phyloP scores from a whole-genome alignment of 2,329 filamentous ascomycete species.

The Botryotinia narcissicola region DNA sequence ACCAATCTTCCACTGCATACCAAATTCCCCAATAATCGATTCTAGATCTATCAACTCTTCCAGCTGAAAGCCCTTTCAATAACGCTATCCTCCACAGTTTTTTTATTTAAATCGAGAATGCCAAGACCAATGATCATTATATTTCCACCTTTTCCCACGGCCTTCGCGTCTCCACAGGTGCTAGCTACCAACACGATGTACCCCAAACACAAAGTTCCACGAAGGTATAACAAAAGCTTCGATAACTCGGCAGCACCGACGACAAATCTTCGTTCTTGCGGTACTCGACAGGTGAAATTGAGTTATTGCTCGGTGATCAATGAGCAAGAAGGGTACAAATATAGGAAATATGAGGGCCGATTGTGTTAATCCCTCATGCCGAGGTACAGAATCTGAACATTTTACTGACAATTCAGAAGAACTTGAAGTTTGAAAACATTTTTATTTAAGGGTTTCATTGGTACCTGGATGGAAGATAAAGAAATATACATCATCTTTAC shows the following conservation, averaged over 20 bases:
- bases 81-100: background rate
- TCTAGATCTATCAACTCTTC: background rate
- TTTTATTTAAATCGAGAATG: background rate
- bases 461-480: background rate
- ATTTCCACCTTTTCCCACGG: background rate
- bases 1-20: background rate
- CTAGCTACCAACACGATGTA: background rate
- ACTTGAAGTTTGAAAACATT: background rate
- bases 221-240: background rate
- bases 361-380: background rate
- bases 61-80: background rate
- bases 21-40: background rate
- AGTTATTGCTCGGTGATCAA: background rate
- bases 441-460: background rate
- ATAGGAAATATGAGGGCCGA: constrained; percentile 1
- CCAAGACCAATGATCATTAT: background rate
- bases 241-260: constrained; percentile 3
- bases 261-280: background rate
- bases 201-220: background rate
- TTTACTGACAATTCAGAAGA: no score
- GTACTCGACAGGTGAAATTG: background rate
- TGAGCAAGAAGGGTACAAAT: background rate
- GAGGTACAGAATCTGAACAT: background rate
- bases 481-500: background rate
- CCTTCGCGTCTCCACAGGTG: background rate